These are phyloP conservation scores for Coffea canephora DNA, from an alignment of 257 asterid species.

Conservation along the genomic window DNA sequence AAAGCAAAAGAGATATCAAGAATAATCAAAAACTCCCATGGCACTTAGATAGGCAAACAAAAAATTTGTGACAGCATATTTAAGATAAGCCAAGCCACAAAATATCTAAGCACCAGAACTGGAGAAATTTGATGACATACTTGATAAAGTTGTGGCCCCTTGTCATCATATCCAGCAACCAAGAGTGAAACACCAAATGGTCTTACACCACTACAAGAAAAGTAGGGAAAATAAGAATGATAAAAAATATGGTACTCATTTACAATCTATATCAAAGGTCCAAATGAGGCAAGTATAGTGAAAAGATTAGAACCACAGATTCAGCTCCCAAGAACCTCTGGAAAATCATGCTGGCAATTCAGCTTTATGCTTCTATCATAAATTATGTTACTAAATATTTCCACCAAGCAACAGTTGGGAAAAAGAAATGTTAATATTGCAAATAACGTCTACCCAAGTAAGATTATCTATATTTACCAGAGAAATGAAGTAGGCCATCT, in stretches of 20 bases:
- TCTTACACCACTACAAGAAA: constrained; percentile 78
- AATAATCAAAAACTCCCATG: neutral
- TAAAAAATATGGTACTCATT: neutral
- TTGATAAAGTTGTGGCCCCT: constrained; percentile 97
- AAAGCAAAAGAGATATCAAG: neutral
- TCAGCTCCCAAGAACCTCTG: neutral
- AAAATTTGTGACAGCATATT: neutral
- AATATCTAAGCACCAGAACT: neutral
- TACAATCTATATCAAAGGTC: neutral
- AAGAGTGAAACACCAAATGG: constrained; percentile 95
- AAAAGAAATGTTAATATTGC: neutral
- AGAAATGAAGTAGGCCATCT: neutral
- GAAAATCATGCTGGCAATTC: neutral
- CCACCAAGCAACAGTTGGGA: neutral
- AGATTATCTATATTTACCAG: neutral
- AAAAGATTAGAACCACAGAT: neutral
- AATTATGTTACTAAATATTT: neutral
- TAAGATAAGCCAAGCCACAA: neutral
- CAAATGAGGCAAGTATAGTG: neutral
- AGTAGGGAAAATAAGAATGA: constrained; percentile 14
- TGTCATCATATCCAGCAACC: constrained; percentile 97
- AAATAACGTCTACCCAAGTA: neutral
- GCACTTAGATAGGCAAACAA: neutral
- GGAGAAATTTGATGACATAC: constrained; percentile 32
- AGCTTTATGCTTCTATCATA: neutral